These are phyloP conservation scores for Stenocarpella maydis DNA, from an alignment of 2,329 filamentous ascomycete species.

Conservation along the genomic window DNA sequence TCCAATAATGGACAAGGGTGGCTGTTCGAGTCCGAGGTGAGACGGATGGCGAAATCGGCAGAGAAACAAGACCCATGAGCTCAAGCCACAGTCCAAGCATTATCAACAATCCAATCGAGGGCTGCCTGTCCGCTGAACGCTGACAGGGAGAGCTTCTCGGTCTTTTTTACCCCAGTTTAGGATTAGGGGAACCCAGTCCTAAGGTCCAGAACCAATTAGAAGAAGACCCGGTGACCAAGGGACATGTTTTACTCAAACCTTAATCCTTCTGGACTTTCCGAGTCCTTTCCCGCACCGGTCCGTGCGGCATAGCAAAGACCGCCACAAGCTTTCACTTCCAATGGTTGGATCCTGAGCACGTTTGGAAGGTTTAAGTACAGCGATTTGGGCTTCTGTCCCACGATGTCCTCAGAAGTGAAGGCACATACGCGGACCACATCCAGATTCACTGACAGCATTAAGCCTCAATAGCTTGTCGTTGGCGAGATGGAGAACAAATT, in stretches of 20 bases:
- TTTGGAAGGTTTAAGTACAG: not conserved
- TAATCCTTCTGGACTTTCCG: not conserved
- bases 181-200: not conserved
- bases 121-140: not conserved
- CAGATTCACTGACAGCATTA: too few relatives aligned
- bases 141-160: not conserved
- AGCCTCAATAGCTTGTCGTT: not conserved
- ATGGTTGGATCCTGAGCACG: not conserved
- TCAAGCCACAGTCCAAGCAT: not conserved
- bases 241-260: conserved; percentile 2
- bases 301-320: conserved; percentile 3
- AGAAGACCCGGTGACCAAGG: not conserved
- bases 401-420: not conserved
- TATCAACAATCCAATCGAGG: not conserved
- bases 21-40: not conserved
- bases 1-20: not conserved
- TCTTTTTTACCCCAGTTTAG: not conserved
- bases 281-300: conserved; percentile 8
- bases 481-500: not conserved
- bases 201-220: not conserved
- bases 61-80: not conserved
- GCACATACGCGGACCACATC: too few relatives aligned
- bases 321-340: not conserved
- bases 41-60: not conserved
- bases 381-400: not conserved